Evolutionary conservation across 305 asterid species (phyloP).

Genomic region (Solanum hybrid): DNA sequence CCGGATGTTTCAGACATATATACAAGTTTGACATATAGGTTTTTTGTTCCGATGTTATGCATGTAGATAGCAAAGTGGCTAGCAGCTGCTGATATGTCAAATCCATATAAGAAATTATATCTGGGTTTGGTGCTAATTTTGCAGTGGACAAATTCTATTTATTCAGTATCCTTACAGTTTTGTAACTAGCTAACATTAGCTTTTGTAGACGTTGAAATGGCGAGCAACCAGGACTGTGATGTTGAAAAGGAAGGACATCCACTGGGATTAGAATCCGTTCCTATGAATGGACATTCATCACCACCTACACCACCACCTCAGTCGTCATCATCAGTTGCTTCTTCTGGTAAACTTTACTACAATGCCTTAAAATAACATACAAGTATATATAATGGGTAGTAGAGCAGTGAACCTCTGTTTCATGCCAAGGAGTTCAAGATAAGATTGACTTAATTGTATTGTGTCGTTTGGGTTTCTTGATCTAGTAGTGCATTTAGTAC

Average conservation of each 20-base stretch:
- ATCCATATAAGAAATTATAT: neutral
- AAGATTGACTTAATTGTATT: neutral
- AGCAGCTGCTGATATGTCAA: neutral
- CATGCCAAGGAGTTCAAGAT: neutral
- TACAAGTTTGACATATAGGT: neutral
- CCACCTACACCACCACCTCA: conserved; percentile 33
- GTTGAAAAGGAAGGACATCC: conserved; percentile 30
- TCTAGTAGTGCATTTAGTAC: neutral
- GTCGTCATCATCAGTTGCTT: conserved; percentile 27
- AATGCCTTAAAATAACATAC: neutral
- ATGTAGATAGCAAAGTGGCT: neutral
- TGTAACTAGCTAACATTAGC: conserved; percentile 14
- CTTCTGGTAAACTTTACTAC: conserved; percentile 30
- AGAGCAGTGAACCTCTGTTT: neutral
- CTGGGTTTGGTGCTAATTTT: neutral
- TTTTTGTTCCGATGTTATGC: neutral
- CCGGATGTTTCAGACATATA: neutral
- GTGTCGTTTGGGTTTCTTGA: neutral
- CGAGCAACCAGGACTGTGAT: conserved; percentile 20
- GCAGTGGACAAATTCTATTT: neutral
- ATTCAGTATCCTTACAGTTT: neutral
- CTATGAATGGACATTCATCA: conserved; percentile 22
- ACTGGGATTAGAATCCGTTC: conserved; percentile 17
- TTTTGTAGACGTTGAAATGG: conserved; percentile 35
- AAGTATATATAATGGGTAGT: neutral